Evolutionary conservation across 2,329 filamentous ascomycete species (phyloP), one percentile per base, ranked within the genome.

Genomic region (Fusarium sp.): DNA sequence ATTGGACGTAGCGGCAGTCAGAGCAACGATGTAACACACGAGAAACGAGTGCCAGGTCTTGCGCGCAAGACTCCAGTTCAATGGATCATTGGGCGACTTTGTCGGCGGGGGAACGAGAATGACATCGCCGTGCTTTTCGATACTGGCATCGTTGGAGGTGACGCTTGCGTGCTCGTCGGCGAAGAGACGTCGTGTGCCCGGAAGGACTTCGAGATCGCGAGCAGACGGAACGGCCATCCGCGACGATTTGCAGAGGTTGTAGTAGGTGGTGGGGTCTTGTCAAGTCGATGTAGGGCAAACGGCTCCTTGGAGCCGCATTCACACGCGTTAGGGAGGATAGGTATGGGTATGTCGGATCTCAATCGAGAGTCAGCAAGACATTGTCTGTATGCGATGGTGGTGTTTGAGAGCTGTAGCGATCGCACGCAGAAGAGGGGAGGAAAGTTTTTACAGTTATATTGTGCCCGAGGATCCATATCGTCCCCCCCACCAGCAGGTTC

Each of bases 1-100:
- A 58, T 88, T 88, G 13, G 86, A 84, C 1, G 84, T 87, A 6
- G 86, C 86, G 1, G 86, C 86, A 2, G 86, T 88, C 49, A 88
- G 72, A 2, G 81, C 85, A 5, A 86, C 85, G 47, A 87, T 82
- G 70, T 84, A 85, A 54, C 84, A 82, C 29, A 87, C 82, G 8
- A 88, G 77, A 8, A 80, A 76, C 8, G 84, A 83, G 74, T 85
- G 83, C 83, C 83, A 86, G 35, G 80, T 79, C 72, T 85, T 85
- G 69, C 84, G 81, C 50, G 77, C 69, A 50, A 77, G 69, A 38
- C 80, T 79, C 85, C 85, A 87, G 70, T 85, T 84, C 61, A 87
- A 77, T 21, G 85, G 85, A 69, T 87, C 85, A 65, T 86, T 83
- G 28, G 84, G 83, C 12, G 83, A 84, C 53, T 80, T 76, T 15